phyloP scores from a whole-genome alignment of 768 basidiomycete species.

The Gelatoporia subvermispora region DNA sequence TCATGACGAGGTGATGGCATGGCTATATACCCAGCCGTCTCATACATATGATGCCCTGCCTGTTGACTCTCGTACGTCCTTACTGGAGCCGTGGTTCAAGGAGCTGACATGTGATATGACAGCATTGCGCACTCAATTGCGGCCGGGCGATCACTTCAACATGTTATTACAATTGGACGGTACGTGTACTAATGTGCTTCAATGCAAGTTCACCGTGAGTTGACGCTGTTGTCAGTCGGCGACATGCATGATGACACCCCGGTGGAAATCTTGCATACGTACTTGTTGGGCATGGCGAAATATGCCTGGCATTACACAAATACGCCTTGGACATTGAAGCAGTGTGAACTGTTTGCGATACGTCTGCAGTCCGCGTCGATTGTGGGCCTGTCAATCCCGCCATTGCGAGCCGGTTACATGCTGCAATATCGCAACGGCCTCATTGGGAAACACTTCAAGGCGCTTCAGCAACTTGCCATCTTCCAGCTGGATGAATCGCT shows the following conservation, averaged over 20 bases:
- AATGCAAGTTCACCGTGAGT: too few species aligned
- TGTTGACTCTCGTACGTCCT: background rate
- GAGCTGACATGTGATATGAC: too few species aligned
- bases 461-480: slow-evolving; percentile 24
- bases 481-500: slow-evolving; percentile 22
- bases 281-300: slow-evolving; percentile 21
- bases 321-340: slow-evolving; percentile 18
- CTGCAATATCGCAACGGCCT: slow-evolving; percentile 30
- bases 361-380: slow-evolving; percentile 22
- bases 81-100: too few species aligned
- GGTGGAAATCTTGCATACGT: slow-evolving; percentile 16
- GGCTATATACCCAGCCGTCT: background rate
- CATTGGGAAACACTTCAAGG: slow-evolving; percentile 34
- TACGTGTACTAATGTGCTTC: too few species aligned
- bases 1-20: background rate
- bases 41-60: background rate
- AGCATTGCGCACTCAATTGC: too few species aligned
- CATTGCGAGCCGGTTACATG: slow-evolving; percentile 26
- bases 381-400: slow-evolving; percentile 23
- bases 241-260: slow-evolving; percentile 14
- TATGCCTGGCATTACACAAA: slow-evolving; percentile 29
- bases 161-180: too few species aligned
- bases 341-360: slow-evolving; percentile 20
- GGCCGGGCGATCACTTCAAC: too few species aligned
- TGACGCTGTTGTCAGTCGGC: slow-evolving; percentile 9